Percentiles rank a stretch among this genome's conserved stretches.
These are phyloP conservation scores for Endoconidiophora laricicola DNA, from an alignment of 2,329 filamentous ascomycete species.

Conservation along the genomic window DNA sequence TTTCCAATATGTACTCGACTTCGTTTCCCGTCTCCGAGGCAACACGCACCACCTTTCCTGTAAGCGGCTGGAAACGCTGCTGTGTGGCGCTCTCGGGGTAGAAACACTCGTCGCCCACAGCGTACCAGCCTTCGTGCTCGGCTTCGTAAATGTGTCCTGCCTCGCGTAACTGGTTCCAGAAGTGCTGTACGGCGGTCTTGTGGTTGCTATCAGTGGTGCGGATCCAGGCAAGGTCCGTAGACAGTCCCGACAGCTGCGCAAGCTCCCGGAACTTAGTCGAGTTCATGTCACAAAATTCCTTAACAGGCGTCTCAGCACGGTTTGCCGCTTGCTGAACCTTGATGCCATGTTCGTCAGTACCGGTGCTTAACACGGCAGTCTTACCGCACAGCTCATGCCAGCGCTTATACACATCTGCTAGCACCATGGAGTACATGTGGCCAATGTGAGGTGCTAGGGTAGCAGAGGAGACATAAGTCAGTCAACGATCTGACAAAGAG, in stretches of 20 bases:
- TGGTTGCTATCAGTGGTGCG: constrained; percentile 78
- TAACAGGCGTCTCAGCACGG: constrained; percentile 52
- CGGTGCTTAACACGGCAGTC: constrained; percentile 62
- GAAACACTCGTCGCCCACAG: constrained; percentile 89
- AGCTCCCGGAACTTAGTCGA: constrained; percentile 64
- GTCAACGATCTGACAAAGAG: constrained; percentile 14
- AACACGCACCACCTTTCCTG: constrained; percentile 67
- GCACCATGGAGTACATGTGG: constrained; percentile 83
- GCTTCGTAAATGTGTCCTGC: constrained; percentile 66
- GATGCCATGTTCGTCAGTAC: constrained; percentile 94
- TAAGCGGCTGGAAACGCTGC: constrained; percentile 57
- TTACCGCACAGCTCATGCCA: constrained; percentile 67
- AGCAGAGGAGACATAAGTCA: not conserved
- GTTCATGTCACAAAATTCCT: constrained; percentile 77
- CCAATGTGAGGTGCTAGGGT: constrained; percentile 72
- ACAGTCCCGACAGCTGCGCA: constrained; percentile 50
- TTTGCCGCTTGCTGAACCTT: constrained; percentile 83
- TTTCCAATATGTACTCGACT: constrained; percentile 87
- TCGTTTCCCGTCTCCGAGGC: constrained; percentile 78
- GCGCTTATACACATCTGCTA: constrained; percentile 80
- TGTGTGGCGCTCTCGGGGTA: constrained; percentile 67
- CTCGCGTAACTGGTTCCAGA: constrained; percentile 69
- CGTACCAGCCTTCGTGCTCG: constrained; percentile 91
- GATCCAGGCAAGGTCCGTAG: constrained; percentile 66
- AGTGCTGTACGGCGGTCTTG: constrained; percentile 68